These are phyloP conservation scores for Fusarium sp. DNA, from an alignment of 2,329 filamentous ascomycete species.

Conservation along the genomic window DNA sequence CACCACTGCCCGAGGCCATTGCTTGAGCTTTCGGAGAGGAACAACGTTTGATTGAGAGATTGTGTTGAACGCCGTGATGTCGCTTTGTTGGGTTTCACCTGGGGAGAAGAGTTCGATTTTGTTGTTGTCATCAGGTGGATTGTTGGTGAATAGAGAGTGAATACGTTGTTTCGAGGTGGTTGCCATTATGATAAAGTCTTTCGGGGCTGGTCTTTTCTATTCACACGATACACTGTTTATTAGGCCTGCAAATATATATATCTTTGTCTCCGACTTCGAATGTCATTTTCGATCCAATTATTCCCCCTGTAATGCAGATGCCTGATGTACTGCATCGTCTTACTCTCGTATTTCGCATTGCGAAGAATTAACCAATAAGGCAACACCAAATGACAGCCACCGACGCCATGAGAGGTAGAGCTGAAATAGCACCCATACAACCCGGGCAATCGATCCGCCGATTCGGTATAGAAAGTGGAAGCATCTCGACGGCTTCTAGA, in stretches of 20 bases:
- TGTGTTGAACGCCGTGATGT: conserved; percentile 33
- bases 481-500: neutral
- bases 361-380: conserved; percentile 15
- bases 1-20: conserved; percentile 41
- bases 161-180: conserved; percentile 6
- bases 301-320: neutral
- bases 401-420: neutral
- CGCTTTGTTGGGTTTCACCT: neutral
- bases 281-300: neutral
- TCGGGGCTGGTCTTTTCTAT: neutral
- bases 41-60: conserved; percentile 37
- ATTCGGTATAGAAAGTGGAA: neutral
- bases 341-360: conserved; percentile 36
- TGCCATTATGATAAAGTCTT: conserved; percentile 4
- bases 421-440: neutral
- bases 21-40: conserved; percentile 37
- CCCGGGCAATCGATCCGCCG: neutral
- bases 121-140: conserved; percentile 1
- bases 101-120: conserved; percentile 29
- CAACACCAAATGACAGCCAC: conserved; percentile 12
- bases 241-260: conserved; percentile 11
- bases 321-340: conserved; percentile 10
- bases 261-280: too few relatives aligned
- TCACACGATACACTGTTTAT: neutral
- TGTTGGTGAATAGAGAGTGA: neutral